A percentile compares a stretch with the other conserved stretches of the same genome.
Evolutionary conservation across 108 stramenopile genomes (phyloP).

Genomic region (Cyclotella kingstonii): DNA sequence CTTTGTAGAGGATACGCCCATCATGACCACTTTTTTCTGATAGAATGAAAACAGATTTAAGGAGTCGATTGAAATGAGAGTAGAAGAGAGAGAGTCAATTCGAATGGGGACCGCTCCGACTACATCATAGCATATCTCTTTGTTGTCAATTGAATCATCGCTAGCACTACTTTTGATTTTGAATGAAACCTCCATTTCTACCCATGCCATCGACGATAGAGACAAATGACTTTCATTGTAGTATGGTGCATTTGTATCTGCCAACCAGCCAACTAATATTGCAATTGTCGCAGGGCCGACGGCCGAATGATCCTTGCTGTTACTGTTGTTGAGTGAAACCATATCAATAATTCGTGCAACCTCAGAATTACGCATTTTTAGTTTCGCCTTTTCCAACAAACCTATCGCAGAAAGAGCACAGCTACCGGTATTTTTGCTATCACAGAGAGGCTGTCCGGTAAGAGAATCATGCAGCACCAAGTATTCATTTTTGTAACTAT

Average conservation of each 20-base stretch:
- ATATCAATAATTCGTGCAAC: not conserved
- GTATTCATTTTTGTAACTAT: slow-evolving; percentile 10
- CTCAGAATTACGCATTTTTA: not conserved
- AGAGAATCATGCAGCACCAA: not conserved
- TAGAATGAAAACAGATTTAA: not conserved
- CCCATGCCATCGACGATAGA: too few species aligned
- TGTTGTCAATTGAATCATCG: not conserved
- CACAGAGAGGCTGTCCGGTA: not conserved
- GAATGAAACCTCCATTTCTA: too few species aligned
- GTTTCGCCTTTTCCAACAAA: slow-evolving; percentile 1
- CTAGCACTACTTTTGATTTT: not conserved
- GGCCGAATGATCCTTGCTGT: too few species aligned
- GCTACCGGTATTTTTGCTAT: not conserved
- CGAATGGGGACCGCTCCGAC: not conserved
- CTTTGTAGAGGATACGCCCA: slow-evolving; percentile 11
- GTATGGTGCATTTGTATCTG: too few species aligned
- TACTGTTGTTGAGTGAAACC: not conserved
- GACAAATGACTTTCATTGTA: too few species aligned
- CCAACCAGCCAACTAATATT: too few species aligned
- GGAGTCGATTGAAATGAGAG: not conserved
- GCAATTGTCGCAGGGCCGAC: too few species aligned
- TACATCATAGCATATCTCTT: not conserved
- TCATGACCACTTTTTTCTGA: slow-evolving; percentile 5
- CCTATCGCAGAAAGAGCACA: not conserved
- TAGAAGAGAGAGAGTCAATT: not conserved